Base-by-base conservation (phyloP, 345 rosid species). In the Linum trigynum region DNA sequence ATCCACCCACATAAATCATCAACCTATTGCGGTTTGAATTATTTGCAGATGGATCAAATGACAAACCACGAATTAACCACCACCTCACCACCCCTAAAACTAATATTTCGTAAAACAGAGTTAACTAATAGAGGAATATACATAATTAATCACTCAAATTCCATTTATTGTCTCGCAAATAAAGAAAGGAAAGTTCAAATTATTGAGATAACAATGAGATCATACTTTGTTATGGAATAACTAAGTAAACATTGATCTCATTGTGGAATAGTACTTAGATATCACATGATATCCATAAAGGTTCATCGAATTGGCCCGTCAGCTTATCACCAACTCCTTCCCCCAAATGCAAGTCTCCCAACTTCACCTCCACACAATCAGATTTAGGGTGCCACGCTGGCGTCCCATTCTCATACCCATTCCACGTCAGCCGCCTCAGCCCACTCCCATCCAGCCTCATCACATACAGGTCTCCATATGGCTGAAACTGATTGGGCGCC, bases 401-500 rank as follows among this genome's bases (percentile, higher is more conserved):
- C 51, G 94, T 87, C 2, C 97, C 97, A 55, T 92, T 76, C 74
- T 92, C 98, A 55, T 78, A 90, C 0, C 86, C 92, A 39, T 82
- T 86, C 80, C 92, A 89, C 75, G 98, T 92, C 84, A 92, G 76
- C 84, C 95, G 84, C 71, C 76, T 75, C 55, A 92, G 59, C 35
- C 85, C 94, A 3, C 82, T 84, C 16, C 94, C 94, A 38, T 92
- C 89, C 65, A 78, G 16, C 65, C 79, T 85, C 63, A 62, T 70
- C 74, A 84, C 78, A 7, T 67, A 80, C 74, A 92, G 66, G 16
- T 92, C 96, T 0, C 98, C 98, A 6, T 87, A 88, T 2, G 98
- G 97, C 66, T 90, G 98, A 72, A 81, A 90, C 64, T 92, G 96
- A 67, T 87, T 87, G 39, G 98, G 94, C 67, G 60, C 40, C 65